phyloP scores from a whole-genome alignment of 1,284 basidiomycete genomes.

The Leccinum olivaceoglutinosum region DNA sequence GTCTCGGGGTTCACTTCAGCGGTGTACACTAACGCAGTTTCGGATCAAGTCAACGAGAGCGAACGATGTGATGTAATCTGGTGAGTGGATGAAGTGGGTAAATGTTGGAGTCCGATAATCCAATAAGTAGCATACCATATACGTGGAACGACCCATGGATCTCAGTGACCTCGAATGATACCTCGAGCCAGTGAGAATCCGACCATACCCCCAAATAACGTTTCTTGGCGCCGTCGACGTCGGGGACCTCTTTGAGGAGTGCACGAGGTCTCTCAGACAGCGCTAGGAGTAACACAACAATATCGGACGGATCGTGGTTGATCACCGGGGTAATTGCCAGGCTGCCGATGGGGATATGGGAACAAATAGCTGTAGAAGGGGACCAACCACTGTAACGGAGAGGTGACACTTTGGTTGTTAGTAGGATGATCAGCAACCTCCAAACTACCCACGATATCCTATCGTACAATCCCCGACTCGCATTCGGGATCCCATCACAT shows the following conservation, averaged over 20 bases:
- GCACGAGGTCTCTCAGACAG: constrained; percentile 41
- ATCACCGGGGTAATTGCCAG: constrained; percentile 21
- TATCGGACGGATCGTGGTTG: constrained; percentile 38
- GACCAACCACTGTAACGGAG: constrained; percentile 21
- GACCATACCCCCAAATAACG: constrained; percentile 62
- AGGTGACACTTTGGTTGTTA: constrained; percentile 12
- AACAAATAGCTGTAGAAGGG: constrained; percentile 35
- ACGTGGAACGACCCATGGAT: constrained; percentile 55
- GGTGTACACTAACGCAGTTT: constrained; percentile 48
- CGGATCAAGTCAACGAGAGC: constrained; percentile 44
- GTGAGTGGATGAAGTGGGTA: neutral
- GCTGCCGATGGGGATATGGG: constrained; percentile 18
- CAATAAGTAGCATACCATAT: constrained; percentile 42
- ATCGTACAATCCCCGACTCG: no score
- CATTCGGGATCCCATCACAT: no score
- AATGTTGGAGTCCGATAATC: neutral
- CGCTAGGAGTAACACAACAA: constrained; percentile 39
- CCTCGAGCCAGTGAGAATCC: constrained; percentile 33
- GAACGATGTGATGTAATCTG: constrained; percentile 45
- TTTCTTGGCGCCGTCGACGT: constrained; percentile 32
- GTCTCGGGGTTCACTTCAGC: constrained; percentile 44
- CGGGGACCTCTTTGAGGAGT: constrained; percentile 39
- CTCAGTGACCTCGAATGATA: constrained; percentile 51
- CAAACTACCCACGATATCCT: no score
- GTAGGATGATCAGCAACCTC: neutral